Base-by-base conservation (phyloP, 179 eudicot genomes). In the Beta corolliflora region DNA sequence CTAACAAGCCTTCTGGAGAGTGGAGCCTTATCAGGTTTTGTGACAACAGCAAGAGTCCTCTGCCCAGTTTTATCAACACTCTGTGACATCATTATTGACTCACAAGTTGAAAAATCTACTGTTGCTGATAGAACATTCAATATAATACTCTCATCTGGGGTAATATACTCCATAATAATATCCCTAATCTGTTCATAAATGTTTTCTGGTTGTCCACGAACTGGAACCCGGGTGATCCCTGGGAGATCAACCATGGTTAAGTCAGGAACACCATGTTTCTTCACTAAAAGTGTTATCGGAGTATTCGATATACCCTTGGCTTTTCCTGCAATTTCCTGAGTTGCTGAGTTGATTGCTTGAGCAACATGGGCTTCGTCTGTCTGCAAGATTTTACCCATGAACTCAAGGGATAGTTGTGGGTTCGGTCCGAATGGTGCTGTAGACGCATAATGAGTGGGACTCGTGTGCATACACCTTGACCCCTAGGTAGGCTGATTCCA, bases 1-100 rank as follows among this genome's bases (percentile, higher is more conserved):
- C 91, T 0, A 83, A 78, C 45, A 91, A 71, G 0, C 91, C 92
- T 10, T 88, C 94, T n/a, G n/a, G n/a, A n/a, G n/a, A n/a, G n/a
- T 4, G 94, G 94, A 8, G 79, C 81, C 77, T 65, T 80, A 36
- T 91, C 92, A 1, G 86, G 78, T 36, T 91, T 89, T 0, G 94
- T 91, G 0, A 91, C 91, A 5, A 91, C 92, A 13, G 91, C 94
- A 10, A 91, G 85, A 3, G 92, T 91, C 83, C 94, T 85, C 81
- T 76, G 31, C 50, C 93, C 91, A 0, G 85, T 84, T 71, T 66
- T 87, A 44, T 90, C 92, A 1, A 86, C 89, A 44, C 69, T 77
- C 58, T 85, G 93, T 0, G 93, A 89, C 89, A 91, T 87, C 76
- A 88, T 82, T 7, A 88, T 90, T 2, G 91, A 86, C 85, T 90